These are phyloP conservation scores for Incumbomyces delicatus DNA, from an alignment of 2,329 filamentous ascomycete species.

Conservation along the genomic window DNA sequence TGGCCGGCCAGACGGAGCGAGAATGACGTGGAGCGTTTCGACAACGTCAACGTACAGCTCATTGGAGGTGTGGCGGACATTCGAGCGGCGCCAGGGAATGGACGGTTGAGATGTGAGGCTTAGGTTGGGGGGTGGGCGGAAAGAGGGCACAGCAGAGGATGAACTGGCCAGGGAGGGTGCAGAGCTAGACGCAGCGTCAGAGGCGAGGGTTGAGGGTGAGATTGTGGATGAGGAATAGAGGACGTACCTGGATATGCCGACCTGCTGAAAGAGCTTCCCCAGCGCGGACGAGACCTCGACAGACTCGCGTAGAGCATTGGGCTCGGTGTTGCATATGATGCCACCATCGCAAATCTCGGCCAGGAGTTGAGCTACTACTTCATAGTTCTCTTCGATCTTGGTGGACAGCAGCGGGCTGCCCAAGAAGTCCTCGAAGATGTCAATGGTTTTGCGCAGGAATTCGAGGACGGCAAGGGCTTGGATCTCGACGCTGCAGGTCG, in stretches of 20 bases:
- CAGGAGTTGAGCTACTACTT: conserved; percentile 85
- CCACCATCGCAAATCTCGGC: conserved; percentile 96
- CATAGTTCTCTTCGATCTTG: conserved; percentile 83
- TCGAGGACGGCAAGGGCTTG: conserved; percentile 86
- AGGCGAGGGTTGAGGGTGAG: neutral
- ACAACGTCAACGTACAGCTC: conserved; percentile 95
- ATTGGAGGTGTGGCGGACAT: conserved; percentile 92
- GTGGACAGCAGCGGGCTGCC: conserved; percentile 74
- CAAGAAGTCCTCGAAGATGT: conserved; percentile 88
- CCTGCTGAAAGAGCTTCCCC: conserved; percentile 77
- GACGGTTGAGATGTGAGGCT: conserved; percentile 35
- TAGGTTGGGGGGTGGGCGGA: conserved; percentile 22
- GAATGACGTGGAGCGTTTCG: conserved; percentile 75
- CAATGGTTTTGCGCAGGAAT: conserved; percentile 86
- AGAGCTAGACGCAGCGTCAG: conserved; percentile 23
- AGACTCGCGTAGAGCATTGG: conserved; percentile 80
- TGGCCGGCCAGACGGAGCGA: conserved; percentile 81
- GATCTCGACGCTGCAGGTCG: conserved; percentile 74
- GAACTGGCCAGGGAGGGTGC: conserved; percentile 32
- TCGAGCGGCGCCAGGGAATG: conserved; percentile 82
- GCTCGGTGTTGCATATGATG: conserved; percentile 79
- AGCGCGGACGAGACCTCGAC: conserved; percentile 88
- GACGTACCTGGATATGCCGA: conserved; percentile 65
- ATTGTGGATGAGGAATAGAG: neutral
- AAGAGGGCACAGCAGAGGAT: conserved; percentile 30